Evolutionary conservation across 2,329 filamentous ascomycete species (phyloP).

Genomic region (Cladophialophora yegresii): DNA sequence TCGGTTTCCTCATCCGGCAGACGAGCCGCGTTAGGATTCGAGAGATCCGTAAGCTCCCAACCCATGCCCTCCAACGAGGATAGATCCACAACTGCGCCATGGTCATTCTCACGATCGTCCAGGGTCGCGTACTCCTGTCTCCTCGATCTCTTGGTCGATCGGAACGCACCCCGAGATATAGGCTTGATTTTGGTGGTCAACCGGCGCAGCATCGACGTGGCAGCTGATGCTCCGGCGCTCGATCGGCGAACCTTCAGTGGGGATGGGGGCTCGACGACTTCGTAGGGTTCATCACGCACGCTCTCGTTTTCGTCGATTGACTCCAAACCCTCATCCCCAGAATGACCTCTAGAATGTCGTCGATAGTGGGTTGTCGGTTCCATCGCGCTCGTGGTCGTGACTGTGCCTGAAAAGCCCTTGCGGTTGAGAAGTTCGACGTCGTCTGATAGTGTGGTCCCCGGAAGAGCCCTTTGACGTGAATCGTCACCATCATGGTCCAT

Average conservation of each 20-base stretch:
- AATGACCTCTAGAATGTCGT: conserved; percentile 27
- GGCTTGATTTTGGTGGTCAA: conserved; percentile 32
- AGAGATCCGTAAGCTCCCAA: conserved; percentile 36
- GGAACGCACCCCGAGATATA: conserved; percentile 22
- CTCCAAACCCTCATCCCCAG: conserved; percentile 22
- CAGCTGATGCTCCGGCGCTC: conserved; percentile 18
- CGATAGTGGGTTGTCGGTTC: conserved; percentile 25
- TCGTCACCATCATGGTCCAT: conserved; percentile 12
- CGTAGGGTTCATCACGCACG: conserved; percentile 18
- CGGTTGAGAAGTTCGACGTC: conserved; percentile 21
- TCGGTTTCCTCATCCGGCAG: conserved; percentile 26
- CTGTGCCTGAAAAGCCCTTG: conserved; percentile 8
- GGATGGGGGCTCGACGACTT: conserved; percentile 22
- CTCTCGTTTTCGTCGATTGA: conserved; percentile 25
- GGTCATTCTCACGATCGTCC: conserved; percentile 27
- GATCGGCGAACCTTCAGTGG: conserved; percentile 20
- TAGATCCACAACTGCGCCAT: conserved; percentile 30
- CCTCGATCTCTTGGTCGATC: conserved; percentile 27
- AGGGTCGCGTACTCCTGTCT: conserved; percentile 33
- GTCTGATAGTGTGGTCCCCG: conserved; percentile 13
- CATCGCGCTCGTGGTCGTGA: conserved; percentile 13
- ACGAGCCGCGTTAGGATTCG: conserved; percentile 5
- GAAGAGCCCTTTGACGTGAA: conserved; percentile 2
- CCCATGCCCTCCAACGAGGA: conserved; percentile 36
- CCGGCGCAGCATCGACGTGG: conserved; percentile 31